Evolutionary conservation across 2,329 filamentous ascomycete species (phyloP).

Genomic region (Chaetomium sp.): DNA sequence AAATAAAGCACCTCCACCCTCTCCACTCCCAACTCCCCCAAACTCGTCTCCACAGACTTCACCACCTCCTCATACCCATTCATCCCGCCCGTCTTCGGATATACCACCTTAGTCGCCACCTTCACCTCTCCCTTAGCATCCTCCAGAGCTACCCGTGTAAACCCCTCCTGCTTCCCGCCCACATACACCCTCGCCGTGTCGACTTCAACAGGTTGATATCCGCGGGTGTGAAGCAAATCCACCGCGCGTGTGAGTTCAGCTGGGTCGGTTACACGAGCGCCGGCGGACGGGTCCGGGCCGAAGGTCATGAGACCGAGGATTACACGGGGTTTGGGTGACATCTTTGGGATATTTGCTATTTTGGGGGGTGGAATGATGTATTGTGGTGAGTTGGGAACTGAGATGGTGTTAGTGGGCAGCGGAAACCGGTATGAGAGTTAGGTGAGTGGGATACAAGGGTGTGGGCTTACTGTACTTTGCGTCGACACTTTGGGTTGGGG

Average conservation of each 20-base stretch:
- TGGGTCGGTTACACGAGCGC: conserved; percentile 55
- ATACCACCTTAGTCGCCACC: conserved; percentile 60
- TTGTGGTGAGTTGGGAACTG: background rate
- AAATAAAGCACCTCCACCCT: conserved; percentile 67
- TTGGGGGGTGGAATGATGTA: conserved; percentile 20
- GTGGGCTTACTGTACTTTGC: too few species aligned
- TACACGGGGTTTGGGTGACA: conserved; percentile 30
- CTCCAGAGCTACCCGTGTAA: conserved; percentile 61
- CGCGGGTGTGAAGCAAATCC: conserved; percentile 59
- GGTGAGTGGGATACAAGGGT: background rate
- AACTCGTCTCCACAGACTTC: conserved; percentile 57
- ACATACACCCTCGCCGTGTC: conserved; percentile 67
- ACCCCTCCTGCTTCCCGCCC: conserved; percentile 62
- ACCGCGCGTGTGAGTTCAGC: conserved; percentile 58
- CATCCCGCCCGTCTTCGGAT: conserved; percentile 52
- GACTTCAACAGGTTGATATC: conserved; percentile 56
- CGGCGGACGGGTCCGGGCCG: conserved; percentile 48
- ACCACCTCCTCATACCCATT: conserved; percentile 60
- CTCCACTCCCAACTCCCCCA: conserved; percentile 67
- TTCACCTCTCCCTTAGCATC: conserved; percentile 53
- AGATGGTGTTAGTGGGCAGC: background rate
- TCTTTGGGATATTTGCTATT: conserved; percentile 7
- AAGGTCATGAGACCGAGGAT: conserved; percentile 71
- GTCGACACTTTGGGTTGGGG: too few species aligned
- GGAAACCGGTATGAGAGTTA: too few species aligned